These are phyloP conservation scores for Phytopythium delawarense DNA, from an alignment of 352 stramenopile genomes.

Conservation along the genomic window DNA sequence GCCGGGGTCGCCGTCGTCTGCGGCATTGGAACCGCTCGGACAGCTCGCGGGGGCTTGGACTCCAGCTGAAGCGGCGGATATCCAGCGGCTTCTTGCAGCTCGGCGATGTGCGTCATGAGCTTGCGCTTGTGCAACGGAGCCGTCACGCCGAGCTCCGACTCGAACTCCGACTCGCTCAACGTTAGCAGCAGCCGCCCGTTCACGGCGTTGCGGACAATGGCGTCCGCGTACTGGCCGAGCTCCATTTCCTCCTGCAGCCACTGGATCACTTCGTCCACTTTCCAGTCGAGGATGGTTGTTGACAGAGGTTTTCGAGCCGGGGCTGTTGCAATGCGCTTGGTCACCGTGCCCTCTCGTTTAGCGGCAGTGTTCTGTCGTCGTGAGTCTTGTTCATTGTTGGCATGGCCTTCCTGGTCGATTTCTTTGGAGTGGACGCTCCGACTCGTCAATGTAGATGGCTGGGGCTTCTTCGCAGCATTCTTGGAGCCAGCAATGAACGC, in stretches of 20 bases:
- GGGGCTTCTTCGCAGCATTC: neutral
- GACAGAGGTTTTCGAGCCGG: neutral
- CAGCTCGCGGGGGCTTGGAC: neutral
- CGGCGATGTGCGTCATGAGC: constrained; percentile 34
- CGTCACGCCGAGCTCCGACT: constrained; percentile 27
- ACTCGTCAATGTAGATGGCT: neutral
- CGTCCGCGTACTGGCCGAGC: constrained; percentile 32
- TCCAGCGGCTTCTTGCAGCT: constrained; percentile 33
- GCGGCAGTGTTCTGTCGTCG: no score
- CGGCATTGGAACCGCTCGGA: neutral
- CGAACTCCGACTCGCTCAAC: constrained; percentile 31
- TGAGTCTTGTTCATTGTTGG: neutral
- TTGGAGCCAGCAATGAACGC: neutral
- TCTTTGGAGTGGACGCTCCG: neutral
- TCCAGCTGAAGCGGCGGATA: constrained; percentile 7
- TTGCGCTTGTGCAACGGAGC: constrained; percentile 40
- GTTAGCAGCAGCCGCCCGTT: constrained; percentile 43
- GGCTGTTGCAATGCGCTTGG: neutral
- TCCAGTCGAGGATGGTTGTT: constrained; percentile 35
- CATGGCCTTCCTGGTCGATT: neutral
- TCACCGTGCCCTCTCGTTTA: neutral
- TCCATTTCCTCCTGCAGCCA: constrained; percentile 48
- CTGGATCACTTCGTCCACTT: constrained; percentile 41
- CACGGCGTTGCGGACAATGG: constrained; percentile 33
- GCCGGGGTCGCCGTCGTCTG: constrained; percentile 18